These are phyloP conservation scores for Pythium sp. DNA, from an alignment of 352 stramenopile species.

Conservation along the genomic window DNA sequence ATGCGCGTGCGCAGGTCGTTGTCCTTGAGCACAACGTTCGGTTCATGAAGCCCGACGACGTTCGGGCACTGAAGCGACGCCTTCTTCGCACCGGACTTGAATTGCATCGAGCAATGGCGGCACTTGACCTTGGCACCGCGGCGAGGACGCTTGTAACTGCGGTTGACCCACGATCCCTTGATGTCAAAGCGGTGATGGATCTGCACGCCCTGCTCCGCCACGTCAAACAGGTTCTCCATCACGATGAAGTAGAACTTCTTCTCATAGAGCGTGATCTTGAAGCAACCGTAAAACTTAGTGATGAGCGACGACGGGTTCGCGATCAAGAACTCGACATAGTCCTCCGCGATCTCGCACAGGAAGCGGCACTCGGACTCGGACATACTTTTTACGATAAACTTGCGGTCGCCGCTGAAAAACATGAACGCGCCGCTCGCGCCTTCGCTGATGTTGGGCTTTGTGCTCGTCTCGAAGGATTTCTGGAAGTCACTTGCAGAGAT, in stretches of 20 bases:
- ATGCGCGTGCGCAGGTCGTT: conserved; percentile 82
- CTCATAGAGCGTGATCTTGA: conserved; percentile 89
- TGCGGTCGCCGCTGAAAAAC: conserved; percentile 89
- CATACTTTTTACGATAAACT: conserved; percentile 91
- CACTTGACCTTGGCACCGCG: conserved; percentile 80
- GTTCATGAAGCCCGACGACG: conserved; percentile 74
- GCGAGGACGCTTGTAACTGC: conserved; percentile 75
- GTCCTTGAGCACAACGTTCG: conserved; percentile 87
- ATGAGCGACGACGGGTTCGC: conserved; percentile 71
- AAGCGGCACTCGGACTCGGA: conserved; percentile 77
- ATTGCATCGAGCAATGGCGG: conserved; percentile 85
- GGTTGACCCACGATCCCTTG: conserved; percentile 91
- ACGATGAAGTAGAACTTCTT: conserved; percentile 91
- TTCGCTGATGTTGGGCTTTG: conserved; percentile 88
- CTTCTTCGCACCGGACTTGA: conserved; percentile 74
- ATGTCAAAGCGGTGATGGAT: conserved; percentile 90
- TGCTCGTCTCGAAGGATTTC: conserved; percentile 75
- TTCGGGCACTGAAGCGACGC: conserved; percentile 70
- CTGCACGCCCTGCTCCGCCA: conserved; percentile 52
- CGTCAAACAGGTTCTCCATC: conserved; percentile 91
- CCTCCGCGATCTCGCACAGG: conserved; percentile 77
- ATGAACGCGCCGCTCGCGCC: conserved; percentile 90
- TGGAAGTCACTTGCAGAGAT: conserved; percentile 69
- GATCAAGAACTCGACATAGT: conserved; percentile 86
- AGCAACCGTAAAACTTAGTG: conserved; percentile 89